phyloP scores from a whole-genome alignment of 2,329 filamentous ascomycete genomes.

The Aureobasidium sp. region DNA sequence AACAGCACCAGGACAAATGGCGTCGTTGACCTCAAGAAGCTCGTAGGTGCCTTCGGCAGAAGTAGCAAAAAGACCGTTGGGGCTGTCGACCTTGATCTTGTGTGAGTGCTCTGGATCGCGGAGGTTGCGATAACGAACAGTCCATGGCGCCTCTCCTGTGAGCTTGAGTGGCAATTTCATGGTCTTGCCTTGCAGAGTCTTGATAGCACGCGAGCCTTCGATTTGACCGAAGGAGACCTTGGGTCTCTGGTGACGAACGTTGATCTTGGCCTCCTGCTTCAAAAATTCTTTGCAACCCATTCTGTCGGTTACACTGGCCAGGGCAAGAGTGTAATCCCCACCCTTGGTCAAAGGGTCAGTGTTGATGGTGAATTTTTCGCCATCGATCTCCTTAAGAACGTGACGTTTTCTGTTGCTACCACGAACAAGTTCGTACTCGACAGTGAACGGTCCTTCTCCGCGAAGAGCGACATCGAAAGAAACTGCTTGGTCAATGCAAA shows the following conservation, averaged over 20 bases:
- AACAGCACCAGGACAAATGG: conserved; percentile 71
- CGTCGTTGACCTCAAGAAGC: conserved; percentile 67
- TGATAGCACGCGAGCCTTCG: conserved; percentile 66
- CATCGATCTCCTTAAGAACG: conserved; percentile 54
- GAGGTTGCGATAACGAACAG: conserved; percentile 56
- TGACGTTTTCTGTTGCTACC: conserved; percentile 73
- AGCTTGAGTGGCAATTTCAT: conserved; percentile 74
- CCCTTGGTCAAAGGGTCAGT: conserved; percentile 69
- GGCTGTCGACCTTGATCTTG: conserved; percentile 11
- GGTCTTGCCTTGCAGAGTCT: conserved; percentile 65
- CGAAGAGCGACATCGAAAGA: conserved; percentile 64
- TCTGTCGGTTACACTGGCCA: conserved; percentile 79
- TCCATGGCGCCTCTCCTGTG: conserved; percentile 80
- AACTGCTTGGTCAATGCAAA: conserved; percentile 76
- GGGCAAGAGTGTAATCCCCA: conserved; percentile 79
- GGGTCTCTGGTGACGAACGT: conserved; percentile 80
- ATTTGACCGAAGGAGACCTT: conserved; percentile 77
- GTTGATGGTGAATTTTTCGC: conserved; percentile 58
- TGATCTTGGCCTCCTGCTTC: conserved; percentile 75
- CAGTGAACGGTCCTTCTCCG: conserved; percentile 76
- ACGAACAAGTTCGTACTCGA: conserved; percentile 91
- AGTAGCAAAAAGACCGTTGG: conserved; percentile 24
- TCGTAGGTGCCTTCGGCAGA: conserved; percentile 59
- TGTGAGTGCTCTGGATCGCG: conserved; percentile 26
- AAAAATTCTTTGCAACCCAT: conserved; percentile 79